phyloP scores from a whole-genome alignment of 2,329 filamentous ascomycete species.

The Paracamarosporium sp. region DNA sequence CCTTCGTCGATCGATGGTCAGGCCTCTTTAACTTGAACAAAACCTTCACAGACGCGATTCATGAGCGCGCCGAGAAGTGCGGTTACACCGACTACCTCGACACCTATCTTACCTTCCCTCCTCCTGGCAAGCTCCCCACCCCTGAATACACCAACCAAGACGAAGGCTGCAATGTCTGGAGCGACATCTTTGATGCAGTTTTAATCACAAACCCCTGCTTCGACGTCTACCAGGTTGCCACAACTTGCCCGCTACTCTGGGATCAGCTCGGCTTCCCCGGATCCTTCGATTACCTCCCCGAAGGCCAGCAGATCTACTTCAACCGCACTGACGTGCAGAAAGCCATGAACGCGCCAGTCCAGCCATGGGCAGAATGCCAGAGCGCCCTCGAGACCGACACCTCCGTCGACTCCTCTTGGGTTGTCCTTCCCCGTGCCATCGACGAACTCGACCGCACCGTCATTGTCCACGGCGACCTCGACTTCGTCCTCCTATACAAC shows the following conservation, averaged over 20 bases:
- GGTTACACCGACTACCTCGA: slow-evolving; percentile 68
- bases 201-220: slow-evolving; percentile 76
- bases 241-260: slow-evolving; percentile 73
- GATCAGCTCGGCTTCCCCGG: slow-evolving; percentile 74
- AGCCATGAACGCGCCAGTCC: slow-evolving; percentile 69
- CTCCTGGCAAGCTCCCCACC: slow-evolving; percentile 64
- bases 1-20: slow-evolving; percentile 67
- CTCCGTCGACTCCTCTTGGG: slow-evolving; percentile 62
- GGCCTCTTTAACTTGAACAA: slow-evolving; percentile 70
- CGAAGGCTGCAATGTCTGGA: slow-evolving; percentile 65
- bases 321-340: slow-evolving; percentile 73
- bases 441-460: slow-evolving; percentile 74
- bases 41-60: slow-evolving; percentile 61
- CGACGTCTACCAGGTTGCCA: slow-evolving; percentile 75
- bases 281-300: slow-evolving; percentile 68
- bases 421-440: slow-evolving; percentile 72
- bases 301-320: slow-evolving; percentile 70
- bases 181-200: slow-evolving; percentile 62
- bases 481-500: slow-evolving; percentile 71
- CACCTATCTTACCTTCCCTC: slow-evolving; percentile 72
- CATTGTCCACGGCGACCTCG: slow-evolving; percentile 74
- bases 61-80: slow-evolving; percentile 62
- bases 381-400: slow-evolving; percentile 59
- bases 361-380: slow-evolving; percentile 65
- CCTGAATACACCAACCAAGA: slow-evolving; percentile 53